A percentile compares a stretch with the other conserved stretches of the same genome.
These are phyloP conservation scores for Lipomyces spencermartinsiae DNA, from an alignment of 805 yeast species.

Conservation along the genomic window DNA sequence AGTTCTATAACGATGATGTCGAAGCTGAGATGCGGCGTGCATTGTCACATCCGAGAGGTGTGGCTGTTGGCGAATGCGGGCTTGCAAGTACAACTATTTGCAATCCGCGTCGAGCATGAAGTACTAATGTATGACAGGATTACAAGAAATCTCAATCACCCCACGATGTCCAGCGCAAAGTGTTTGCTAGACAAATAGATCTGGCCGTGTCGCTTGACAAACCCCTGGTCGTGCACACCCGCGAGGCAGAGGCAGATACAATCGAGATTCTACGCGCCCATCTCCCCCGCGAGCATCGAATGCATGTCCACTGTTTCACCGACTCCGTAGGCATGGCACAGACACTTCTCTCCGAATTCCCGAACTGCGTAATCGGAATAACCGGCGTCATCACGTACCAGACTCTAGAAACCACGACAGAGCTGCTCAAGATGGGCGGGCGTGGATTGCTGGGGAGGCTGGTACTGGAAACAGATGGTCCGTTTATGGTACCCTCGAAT, in stretches of 20 bases:
- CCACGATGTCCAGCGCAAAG: slow-evolving; percentile 19
- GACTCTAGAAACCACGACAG: slow-evolving; percentile 29
- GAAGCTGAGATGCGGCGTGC: slow-evolving; percentile 30
- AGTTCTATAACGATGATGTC: slow-evolving; percentile 11
- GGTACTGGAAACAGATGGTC: slow-evolving; percentile 34
- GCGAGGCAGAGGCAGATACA: slow-evolving; percentile 35
- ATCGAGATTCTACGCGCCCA: slow-evolving; percentile 15
- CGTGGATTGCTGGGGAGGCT: slow-evolving; percentile 14
- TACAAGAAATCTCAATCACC: slow-evolving; percentile 32
- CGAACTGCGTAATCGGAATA: slow-evolving; percentile 33
- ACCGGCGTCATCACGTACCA: slow-evolving; percentile 34
- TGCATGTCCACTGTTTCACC: slow-evolving; percentile 35
- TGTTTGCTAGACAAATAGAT: slow-evolving; percentile 29
- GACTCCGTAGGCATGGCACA: slow-evolving; percentile 30
- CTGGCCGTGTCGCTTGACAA: slow-evolving; percentile 18
- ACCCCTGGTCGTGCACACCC: slow-evolving; percentile 33
- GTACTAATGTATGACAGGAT: slow-evolving; percentile 15
- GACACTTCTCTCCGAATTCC: slow-evolving; percentile 20
- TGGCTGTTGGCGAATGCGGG: slow-evolving; percentile 36
- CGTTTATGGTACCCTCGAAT: slow-evolving; percentile 31
- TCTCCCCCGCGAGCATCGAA: slow-evolving; percentile 22
- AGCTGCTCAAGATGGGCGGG: slow-evolving; percentile 23
- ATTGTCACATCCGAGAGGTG: slow-evolving; percentile 26
- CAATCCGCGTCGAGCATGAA: neutral
- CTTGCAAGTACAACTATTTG: slow-evolving; percentile 11